Percentiles rank a stretch among this genome's conserved stretches.
Conservation (phyloP, 768 basidiomycete species). For the Tephrocybe rancida region DNA sequence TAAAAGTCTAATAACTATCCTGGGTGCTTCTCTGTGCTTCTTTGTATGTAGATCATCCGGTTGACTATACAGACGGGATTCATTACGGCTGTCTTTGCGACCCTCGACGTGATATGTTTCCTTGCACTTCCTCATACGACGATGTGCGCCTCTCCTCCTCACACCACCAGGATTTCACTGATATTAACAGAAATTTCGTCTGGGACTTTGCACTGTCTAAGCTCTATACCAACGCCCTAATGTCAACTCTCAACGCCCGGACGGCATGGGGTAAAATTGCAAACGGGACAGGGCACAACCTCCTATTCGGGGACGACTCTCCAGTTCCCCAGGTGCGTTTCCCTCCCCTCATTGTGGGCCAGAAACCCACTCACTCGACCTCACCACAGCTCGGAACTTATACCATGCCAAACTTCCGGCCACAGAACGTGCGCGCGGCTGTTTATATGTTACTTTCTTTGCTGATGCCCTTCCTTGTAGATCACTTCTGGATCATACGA, state of each 20-base stretch:
- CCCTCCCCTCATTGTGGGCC: too few species aligned
- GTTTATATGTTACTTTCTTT: neutral
- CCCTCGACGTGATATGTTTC: conserved; percentile 46
- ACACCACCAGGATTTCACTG: neutral
- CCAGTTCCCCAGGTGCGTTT: conserved; percentile 6
- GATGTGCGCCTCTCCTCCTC: conserved; percentile 16
- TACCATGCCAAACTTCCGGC: conserved; percentile 4
- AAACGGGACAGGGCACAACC: conserved; percentile 15
- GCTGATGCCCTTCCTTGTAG: neutral
- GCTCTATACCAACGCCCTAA: conserved; percentile 26
- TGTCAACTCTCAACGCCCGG: conserved; percentile 25
- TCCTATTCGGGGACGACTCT: conserved; percentile 16
- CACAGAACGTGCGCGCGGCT: neutral
- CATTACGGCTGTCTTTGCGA: conserved; percentile 39
- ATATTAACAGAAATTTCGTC: conserved; percentile 23
- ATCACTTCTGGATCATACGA: conserved; percentile 3
- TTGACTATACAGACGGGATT: conserved; percentile 45
- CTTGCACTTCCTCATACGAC: conserved; percentile 35
- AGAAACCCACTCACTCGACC: neutral
- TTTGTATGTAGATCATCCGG: conserved; percentile 9
- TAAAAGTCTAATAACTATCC: too few species aligned
- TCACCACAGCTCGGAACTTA: neutral
- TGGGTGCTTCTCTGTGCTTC: too few species aligned
- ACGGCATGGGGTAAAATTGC: conserved; percentile 15
- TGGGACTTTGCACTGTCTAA: conserved; percentile 31